phyloP scores from a whole-genome alignment of 139 green algal genomes.

The Tetradesmus obliquus region DNA sequence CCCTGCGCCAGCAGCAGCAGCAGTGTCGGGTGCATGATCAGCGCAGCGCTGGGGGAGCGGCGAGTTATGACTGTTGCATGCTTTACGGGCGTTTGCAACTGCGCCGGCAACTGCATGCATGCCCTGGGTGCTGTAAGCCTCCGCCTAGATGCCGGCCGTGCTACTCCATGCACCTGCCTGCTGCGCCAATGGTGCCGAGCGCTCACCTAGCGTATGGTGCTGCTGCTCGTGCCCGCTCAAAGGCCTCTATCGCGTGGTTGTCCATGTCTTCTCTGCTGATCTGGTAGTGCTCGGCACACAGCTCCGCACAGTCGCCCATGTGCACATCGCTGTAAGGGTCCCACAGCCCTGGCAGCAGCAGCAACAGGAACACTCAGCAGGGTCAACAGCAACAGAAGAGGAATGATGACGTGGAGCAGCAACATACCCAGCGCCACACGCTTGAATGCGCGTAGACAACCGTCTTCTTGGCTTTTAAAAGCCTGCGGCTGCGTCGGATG shows the following conservation, averaged over 20 bases:
- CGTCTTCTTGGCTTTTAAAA: neutral
- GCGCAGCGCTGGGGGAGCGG: too few relatives aligned
- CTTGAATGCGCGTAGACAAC: neutral
- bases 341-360: slow-evolving; percentile 75
- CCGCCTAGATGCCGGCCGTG: too few relatives aligned
- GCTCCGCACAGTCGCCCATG: slow-evolving; percentile 90
- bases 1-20: neutral
- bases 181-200: too few relatives aligned
- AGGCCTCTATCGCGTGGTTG: slow-evolving; percentile 74
- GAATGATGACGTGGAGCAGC: neutral
- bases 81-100: too few relatives aligned
- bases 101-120: too few relatives aligned
- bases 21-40: neutral
- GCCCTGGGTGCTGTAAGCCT: too few relatives aligned
- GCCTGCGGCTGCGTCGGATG: neutral
- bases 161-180: too few relatives aligned
- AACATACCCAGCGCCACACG: neutral
- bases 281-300: slow-evolving; percentile 71
- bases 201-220: neutral
- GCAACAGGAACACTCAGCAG: neutral
- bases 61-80: too few relatives aligned
- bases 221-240: slow-evolving; percentile 61
- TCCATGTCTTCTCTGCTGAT: slow-evolving; percentile 72
- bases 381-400: neutral
- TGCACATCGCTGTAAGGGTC: slow-evolving; percentile 82